Percentiles rank a stretch among this genome's conserved stretches.
Conservation (phyloP, 345 rosid species). For the Camelina hispida region DNA sequence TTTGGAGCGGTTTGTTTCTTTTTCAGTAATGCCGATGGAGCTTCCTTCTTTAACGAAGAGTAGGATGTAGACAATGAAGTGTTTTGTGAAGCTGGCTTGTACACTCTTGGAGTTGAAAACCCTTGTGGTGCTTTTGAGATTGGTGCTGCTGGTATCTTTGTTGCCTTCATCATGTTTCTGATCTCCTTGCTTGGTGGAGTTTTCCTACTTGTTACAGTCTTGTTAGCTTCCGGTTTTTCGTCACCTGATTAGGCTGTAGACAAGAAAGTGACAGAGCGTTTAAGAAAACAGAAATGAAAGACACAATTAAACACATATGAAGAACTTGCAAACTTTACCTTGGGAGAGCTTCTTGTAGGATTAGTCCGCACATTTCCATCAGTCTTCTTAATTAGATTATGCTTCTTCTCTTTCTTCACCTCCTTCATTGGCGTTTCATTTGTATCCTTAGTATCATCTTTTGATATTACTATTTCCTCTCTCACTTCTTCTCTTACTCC, state of each 20-base stretch:
- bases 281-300: neutral
- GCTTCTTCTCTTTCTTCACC: constrained; percentile 43
- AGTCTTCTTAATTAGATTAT: constrained; percentile 33
- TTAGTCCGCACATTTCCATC: constrained; percentile 45
- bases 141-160: constrained; percentile 50
- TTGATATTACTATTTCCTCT: constrained; percentile 18
- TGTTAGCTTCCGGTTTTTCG: constrained; percentile 33
- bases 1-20: constrained; percentile 68
- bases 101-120: constrained; percentile 54
- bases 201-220: constrained; percentile 38
- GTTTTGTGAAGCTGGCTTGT: constrained; percentile 53
- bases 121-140: constrained; percentile 50
- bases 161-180: constrained; percentile 25
- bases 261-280: neutral
- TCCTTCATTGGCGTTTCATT: constrained; percentile 42
- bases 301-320: neutral
- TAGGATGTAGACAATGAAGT: constrained; percentile 46
- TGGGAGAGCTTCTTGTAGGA: constrained; percentile 50
- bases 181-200: constrained; percentile 46
- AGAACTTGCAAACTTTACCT: constrained; percentile 54
- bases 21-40: constrained; percentile 44
- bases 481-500: constrained; percentile 39
- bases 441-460: constrained; percentile 26
- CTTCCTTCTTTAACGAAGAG: constrained; percentile 50
- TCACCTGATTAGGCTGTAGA: constrained; percentile 51